Evolutionary conservation across 2,329 filamentous ascomycete species (phyloP).

Genomic region (Lachnum nothofagi): DNA sequence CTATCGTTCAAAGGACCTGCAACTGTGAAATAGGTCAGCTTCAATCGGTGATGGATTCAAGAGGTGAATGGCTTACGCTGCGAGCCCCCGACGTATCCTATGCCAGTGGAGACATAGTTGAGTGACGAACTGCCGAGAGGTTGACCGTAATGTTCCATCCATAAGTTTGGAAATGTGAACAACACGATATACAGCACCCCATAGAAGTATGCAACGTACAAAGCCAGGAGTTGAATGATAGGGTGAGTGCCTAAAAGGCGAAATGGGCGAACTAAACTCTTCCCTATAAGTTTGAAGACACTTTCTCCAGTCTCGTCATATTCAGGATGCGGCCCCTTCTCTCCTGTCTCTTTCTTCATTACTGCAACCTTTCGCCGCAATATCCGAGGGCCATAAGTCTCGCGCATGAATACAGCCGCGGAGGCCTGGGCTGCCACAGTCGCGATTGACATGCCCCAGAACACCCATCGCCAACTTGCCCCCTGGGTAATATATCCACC

Average conservation of each 20-base stretch:
- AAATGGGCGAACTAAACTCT: constrained; percentile 41
- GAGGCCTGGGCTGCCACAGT: constrained; percentile 38
- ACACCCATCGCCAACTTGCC: constrained; percentile 47
- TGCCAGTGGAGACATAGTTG: constrained; percentile 46
- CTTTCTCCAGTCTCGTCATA: constrained; percentile 42
- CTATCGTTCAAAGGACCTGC: constrained; percentile 45
- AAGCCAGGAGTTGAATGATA: constrained; percentile 47
- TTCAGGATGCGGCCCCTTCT: constrained; percentile 40
- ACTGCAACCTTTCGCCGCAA: constrained; percentile 38
- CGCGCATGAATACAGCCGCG: constrained; percentile 38
- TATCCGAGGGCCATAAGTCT: constrained; percentile 45
- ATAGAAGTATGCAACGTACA: constrained; percentile 47
- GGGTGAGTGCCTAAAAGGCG: constrained; percentile 46
- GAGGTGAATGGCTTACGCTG: no score
- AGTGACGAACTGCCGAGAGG: constrained; percentile 50
- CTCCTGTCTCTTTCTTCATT: constrained; percentile 47
- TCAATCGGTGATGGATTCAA: no score
- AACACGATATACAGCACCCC: constrained; percentile 51
- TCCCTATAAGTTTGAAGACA: constrained; percentile 33
- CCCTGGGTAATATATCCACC: constrained; percentile 45
- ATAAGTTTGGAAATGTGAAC: constrained; percentile 55
- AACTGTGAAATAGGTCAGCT: no score
- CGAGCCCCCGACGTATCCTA: constrained; percentile 40
- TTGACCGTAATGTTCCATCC: constrained; percentile 49
- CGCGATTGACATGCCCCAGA: constrained; percentile 44